Evolutionary conservation across 2,329 filamentous ascomycete species (phyloP), one percentile per base, ranked within the genome.

Genomic region (Talaromyces sp.): DNA sequence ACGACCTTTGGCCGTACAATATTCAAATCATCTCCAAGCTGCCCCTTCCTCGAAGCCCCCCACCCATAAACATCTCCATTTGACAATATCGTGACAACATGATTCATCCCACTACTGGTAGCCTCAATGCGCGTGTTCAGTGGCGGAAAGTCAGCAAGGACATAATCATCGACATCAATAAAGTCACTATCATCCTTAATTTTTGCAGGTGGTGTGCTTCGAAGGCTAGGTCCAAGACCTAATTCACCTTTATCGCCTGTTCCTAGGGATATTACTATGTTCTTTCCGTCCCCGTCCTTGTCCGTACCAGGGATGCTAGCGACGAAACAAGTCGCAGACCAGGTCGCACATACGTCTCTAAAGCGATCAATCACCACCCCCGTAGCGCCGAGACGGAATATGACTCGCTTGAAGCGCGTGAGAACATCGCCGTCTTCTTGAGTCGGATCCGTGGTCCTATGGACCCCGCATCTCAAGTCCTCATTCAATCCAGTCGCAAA

Each of bases 41-140:
- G 94, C 0, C 91, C 91, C 73, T 97, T 95, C 27, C 92, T 86
- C 14, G 90, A 89, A 71, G 88, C 91, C 0, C 95, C 95, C 94
- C 94, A 98, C 2, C 92, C 93, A 74, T 90, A 96, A 1, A 89
- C 88, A 16, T 90, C 84, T 0, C 93, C 94, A 73, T 90, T 89
- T 50, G 85, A 85, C 3, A 96, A 78, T 0, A 97, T 85, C 1
- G 82, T 87, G 16, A 96, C 85, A 0, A 88, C 87, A 73, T 99
- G 95, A 24, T 87, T 87, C 82, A 96, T 90, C 37, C 90, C 87
- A 11, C 91, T 90, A 1, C 89, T 82, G 31, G 97, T 73, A 65
- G 89, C 85, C 1, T 86, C 77, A 3, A 96, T 75, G n/a, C 81
- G 77, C 0, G 84, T 83, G 0, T 79, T 85, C 0, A 69, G 9